Base-by-base conservation (phyloP, 192 early-diverging fungal species). In the Coemansia sp. region DNA sequence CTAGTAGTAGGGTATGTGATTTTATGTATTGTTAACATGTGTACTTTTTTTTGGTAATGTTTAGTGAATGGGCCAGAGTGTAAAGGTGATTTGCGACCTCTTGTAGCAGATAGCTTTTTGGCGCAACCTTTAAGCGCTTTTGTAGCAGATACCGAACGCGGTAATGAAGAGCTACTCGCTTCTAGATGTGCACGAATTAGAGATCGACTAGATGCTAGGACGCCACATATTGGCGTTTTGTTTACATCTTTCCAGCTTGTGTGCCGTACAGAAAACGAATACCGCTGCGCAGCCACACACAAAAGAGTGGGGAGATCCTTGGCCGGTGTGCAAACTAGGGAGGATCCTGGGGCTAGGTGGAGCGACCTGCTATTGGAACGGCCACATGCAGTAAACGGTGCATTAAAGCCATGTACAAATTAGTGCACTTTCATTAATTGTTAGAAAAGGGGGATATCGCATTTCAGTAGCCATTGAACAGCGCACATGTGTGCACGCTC, bases 401-500 rank as follows among this genome's bases (percentile, higher is more conserved):
- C 30, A 55, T 55, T 28, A 55, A 55, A 30, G 52, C 52, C 52
- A 30, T 30, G 57, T 37, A 17, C 17, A 17, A 8, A 59, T 19
- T 19, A 19, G 17, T 37, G 57, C 57, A 19, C 6, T 8, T 59
- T 37, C 1, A 59, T 33, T 37, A 32, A 35, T 21, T 17, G 23
- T 28, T 3, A 32, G 7, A 33, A 30, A 17, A 4, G 10, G 13
- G 17, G 23, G 47, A 49, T 6, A 19, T 21, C n/a, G 47, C 47
- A 49, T 8, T 49, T 19, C 47, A 30, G 28, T 16, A 5, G 52
- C 26, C 52, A 55, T 55, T 55, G 52, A 55, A 55, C 26, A 1
- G 52, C 11, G 35, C 17, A 59, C 57, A 59, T 61, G 53, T 32
- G 13, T 30, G 53, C 53, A 14, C 30, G 53, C 53, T 32, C 53